Evolutionary conservation across 2,329 filamentous ascomycete species (phyloP).

Genomic region (Venturiaceae sp.): DNA sequence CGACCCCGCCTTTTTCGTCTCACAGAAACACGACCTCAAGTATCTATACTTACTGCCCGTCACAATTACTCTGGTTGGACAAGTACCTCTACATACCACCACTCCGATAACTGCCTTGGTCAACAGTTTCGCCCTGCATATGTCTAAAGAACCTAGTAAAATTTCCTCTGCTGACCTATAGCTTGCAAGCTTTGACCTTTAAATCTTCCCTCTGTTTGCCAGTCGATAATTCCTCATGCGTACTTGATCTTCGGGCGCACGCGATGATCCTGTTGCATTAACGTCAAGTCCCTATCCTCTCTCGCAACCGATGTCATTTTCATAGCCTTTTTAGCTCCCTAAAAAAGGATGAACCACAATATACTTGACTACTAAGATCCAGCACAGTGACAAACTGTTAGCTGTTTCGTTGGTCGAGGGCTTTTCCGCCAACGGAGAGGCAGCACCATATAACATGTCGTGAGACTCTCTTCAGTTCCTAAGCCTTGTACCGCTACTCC

Average conservation of each 20-base stretch:
- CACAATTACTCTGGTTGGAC: neutral
- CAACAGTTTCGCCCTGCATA: neutral
- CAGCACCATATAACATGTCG: constrained; percentile 3
- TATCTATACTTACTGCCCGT: neutral
- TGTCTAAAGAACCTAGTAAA: constrained; percentile 1
- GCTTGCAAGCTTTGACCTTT: constrained; percentile 1
- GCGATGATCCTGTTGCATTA: constrained; percentile 5
- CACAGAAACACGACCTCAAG: neutral
- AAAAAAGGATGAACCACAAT: neutral
- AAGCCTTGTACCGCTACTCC: neutral
- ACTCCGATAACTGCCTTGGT: constrained; percentile 1
- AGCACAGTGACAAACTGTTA: neutral
- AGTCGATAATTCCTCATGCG: constrained; percentile 4
- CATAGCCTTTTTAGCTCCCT: neutral
- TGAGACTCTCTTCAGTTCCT: constrained; percentile 2
- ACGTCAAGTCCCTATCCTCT: neutral
- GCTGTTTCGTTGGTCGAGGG: neutral
- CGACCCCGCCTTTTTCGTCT: constrained; percentile 6
- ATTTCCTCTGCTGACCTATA: constrained; percentile 7
- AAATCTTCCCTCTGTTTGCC: constrained; percentile 1
- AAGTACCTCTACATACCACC: constrained; percentile 5
- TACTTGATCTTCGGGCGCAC: constrained; percentile 6
- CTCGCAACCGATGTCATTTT: neutral
- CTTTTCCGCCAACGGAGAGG: neutral
- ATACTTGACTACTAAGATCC: neutral